phyloP scores from a whole-genome alignment of 192 early-diverging fungal genomes.

The Coemansia nantahalensis region DNA sequence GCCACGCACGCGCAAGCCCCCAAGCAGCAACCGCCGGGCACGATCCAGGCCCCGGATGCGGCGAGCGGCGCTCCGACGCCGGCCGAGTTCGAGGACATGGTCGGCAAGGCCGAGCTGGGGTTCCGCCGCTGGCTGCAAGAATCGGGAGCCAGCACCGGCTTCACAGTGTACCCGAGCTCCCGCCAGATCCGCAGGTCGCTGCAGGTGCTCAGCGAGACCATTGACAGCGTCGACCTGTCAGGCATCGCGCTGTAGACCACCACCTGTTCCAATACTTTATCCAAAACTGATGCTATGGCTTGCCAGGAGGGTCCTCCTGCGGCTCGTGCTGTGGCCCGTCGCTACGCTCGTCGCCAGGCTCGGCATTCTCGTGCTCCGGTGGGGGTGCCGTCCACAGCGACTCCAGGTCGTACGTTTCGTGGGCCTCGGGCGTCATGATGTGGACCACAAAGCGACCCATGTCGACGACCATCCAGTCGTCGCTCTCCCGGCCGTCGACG shows the following conservation, averaged over 20 bases:
- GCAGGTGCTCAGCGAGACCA: conserved; percentile 14
- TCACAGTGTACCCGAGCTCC: conserved; percentile 45
- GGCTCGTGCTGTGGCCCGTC: not conserved
- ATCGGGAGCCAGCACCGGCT: conserved; percentile 22
- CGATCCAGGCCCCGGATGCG: not conserved
- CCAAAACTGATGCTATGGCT: not conserved
- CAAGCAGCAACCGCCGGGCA: too few relatives aligned
- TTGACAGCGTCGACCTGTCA: conserved; percentile 38
- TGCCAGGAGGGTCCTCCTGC: too few relatives aligned
- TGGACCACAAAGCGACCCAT: conserved; percentile 44
- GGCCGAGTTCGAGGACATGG: conserved; percentile 22
- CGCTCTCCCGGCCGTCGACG: conserved; percentile 49
- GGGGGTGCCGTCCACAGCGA: conserved; percentile 25
- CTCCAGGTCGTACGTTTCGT: conserved; percentile 34
- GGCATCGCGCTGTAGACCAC: conserved; percentile 16
- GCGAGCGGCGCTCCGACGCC: conserved; percentile 13
- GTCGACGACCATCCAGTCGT: conserved; percentile 52
- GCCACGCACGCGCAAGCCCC: too few relatives aligned
- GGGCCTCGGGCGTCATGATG: conserved; percentile 46
- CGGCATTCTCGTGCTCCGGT: not conserved
- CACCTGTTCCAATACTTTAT: not conserved
- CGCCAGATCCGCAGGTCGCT: conserved; percentile 44
- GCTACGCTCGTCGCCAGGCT: not conserved
- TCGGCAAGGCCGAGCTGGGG: conserved; percentile 39
- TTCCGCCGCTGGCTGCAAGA: conserved; percentile 37